A percentile compares a stretch with the other conserved stretches of the same genome.
These are phyloP conservation scores for Sclerotinia subarctica DNA, from an alignment of 2,329 filamentous ascomycete genomes.

Conservation along the genomic window DNA sequence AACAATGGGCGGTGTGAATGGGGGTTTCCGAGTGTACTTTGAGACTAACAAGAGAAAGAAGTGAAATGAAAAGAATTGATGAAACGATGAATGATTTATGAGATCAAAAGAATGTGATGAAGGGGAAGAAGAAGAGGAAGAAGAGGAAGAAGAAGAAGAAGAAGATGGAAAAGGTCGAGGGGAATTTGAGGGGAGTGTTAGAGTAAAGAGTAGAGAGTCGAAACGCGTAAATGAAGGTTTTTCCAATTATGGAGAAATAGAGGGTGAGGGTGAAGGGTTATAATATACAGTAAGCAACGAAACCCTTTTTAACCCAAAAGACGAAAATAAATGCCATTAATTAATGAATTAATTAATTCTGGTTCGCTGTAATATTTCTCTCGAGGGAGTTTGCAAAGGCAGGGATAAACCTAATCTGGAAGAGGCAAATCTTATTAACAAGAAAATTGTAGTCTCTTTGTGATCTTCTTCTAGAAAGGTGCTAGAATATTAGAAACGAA, in stretches of 20 bases:
- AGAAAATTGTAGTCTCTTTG: background rate
- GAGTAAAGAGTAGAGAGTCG: background rate
- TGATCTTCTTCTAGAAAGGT: no score
- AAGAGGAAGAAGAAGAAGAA: no score
- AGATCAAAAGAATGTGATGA: slow-evolving; percentile 1
- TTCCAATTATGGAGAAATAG: background rate
- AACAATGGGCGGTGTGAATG: slow-evolving; percentile 7
- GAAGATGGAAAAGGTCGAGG: background rate
- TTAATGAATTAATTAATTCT: background rate
- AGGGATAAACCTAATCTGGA: slow-evolving; percentile 3
- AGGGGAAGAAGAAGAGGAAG: background rate
- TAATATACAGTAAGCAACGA: background rate
- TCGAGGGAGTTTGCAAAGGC: background rate
- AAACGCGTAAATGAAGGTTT: background rate
- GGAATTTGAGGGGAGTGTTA: background rate
- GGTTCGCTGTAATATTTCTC: background rate
- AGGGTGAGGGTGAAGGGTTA: no score
- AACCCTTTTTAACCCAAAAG: background rate
- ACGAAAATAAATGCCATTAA: background rate
- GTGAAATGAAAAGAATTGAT: background rate
- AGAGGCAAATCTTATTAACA: background rate
- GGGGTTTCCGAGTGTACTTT: background rate
- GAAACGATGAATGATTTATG: background rate
- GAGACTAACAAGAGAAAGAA: background rate
- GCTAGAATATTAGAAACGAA: no score